These are phyloP conservation scores for Astrothelium subdiscretum DNA, from an alignment of 495 filamentous ascomycete genomes.

Conservation along the genomic window DNA sequence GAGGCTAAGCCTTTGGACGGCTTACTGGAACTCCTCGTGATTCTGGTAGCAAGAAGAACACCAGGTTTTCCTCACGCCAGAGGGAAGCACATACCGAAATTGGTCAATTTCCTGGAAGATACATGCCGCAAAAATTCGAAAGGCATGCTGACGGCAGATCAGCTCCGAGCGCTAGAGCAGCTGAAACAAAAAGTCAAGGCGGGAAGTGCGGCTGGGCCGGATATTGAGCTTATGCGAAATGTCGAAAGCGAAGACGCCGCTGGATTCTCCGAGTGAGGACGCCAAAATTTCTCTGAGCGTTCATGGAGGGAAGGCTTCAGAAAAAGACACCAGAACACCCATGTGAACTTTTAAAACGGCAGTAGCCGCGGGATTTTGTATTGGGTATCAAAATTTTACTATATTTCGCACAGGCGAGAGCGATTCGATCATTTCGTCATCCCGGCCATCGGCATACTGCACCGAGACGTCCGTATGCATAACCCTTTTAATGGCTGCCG, in stretches of 20 bases:
- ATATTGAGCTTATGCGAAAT: not conserved
- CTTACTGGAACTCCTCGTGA: not conserved
- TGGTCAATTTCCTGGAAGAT: not conserved
- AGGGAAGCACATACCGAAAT: not conserved
- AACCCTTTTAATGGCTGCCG: constrained; percentile 1
- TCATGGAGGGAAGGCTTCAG: too few species aligned
- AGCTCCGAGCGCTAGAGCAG: not conserved
- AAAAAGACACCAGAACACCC: too few species aligned
- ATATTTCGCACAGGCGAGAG: not conserved
- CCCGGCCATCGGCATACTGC: not conserved
- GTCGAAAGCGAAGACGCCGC: not conserved
- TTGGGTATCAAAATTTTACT: not conserved
- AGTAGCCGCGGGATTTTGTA: too few species aligned
- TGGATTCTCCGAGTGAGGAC: not conserved
- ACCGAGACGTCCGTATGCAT: constrained; percentile 2
- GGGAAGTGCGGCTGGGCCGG: not conserved
- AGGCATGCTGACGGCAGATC: not conserved
- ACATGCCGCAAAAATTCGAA: not conserved
- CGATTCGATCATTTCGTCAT: not conserved
- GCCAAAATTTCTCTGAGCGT: too few species aligned
- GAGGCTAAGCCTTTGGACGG: not conserved
- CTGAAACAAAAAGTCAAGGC: not conserved
- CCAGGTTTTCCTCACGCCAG: not conserved
- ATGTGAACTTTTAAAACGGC: too few species aligned
- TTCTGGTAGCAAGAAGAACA: not conserved